Base-by-base conservation (phyloP, 768 basidiomycete genomes). In the Solioccasus polychromus region DNA sequence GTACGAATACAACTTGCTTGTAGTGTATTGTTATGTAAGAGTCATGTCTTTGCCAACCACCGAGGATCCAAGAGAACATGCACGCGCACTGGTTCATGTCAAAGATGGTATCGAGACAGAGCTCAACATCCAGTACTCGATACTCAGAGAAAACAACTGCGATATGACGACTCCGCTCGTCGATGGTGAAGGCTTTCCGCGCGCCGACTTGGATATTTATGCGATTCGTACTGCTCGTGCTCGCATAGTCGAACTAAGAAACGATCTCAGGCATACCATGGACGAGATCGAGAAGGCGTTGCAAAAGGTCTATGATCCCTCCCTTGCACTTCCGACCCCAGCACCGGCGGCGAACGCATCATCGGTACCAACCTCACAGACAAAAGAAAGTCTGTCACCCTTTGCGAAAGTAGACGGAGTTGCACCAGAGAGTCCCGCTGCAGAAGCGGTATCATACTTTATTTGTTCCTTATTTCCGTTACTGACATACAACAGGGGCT, bases 161-260 rank as follows among this genome's bases (percentile, higher is more conserved):
- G 82, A 77, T 2, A 78, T 92, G 72, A 68, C 78, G 20, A 79
- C 86, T 0, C 82, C 89, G 0, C 78, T 97, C 26, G 78, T 96
- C 37, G 92, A 96, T 60, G 51, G 71, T 1, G 88, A 96, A 42
- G 95, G 95, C 7, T 97, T 91, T 65, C 94, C 94, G 1, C 77
- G 92, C 12, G 81, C 80, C 12, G 87, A 95, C 67, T 77, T 97
- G 50, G 89, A 94, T 53, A 73, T 95, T 15, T 89, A 80, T 60
- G 82, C 85, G 10, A 83, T 94, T 17, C 75, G 90, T 19, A 69
- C 71, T 38, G 88, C 91, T 11, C 77, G 92, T 42, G 76, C 83
- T 24, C 74, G 86, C 39, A 79, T 94, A n/a, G 82, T 88, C 41
- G 79, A 88, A 61, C 69, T 93, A 39, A 73, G 82, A 46, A 96